Base-by-base conservation (phyloP, 495 filamentous ascomycete species). In the Penicilliopsis zonata region DNA sequence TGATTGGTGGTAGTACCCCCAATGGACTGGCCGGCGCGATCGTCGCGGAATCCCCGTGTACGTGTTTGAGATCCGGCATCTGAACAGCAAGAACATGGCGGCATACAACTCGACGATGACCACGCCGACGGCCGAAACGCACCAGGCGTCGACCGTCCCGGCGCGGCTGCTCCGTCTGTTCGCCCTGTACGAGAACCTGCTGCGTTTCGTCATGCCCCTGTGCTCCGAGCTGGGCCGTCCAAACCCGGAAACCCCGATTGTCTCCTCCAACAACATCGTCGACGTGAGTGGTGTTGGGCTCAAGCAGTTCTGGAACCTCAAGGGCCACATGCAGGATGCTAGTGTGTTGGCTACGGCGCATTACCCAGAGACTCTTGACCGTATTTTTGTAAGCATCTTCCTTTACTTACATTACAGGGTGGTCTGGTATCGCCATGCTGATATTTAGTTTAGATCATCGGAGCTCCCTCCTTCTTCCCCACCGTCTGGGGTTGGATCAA, bases 401-500 rank as follows among this genome's bases (percentile, higher is more conserved):
- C 2, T 2, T 9, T 2, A 23, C n/a, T 20, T 18, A n/a, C 17
- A 13, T 24, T 12, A 26, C 32, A 10, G 21, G 21, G 5, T 30
- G 36, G 5, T 28, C 20, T n/a, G n/a, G n/a, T n/a, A n/a, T n/a
- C n/a, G n/a, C n/a, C n/a, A n/a, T 12, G 5, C 28, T 30, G 5
- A 30, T 16, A 15, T 20, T 20, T 13, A 20, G 35, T 41, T 18
- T 46, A 82, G 70, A 82, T 94, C 47, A 81, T 94, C 38, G 84
- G 85, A 28, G 86, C 86, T 1, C 86, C 86, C 3, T 65, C 73
- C 26, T 94, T 92, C 68, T 94, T 94, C 61, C 82, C 82, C 18
- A 92, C 86, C 8, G 82, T 94, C 31, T 93, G 86, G 86, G 72
- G 80, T 40, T 93, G 86, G 86, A 79, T 92, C 57, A 92, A 93